Conservation (phyloP, 768 basidiomycete species). For the Lentinula detonsa region DNA sequence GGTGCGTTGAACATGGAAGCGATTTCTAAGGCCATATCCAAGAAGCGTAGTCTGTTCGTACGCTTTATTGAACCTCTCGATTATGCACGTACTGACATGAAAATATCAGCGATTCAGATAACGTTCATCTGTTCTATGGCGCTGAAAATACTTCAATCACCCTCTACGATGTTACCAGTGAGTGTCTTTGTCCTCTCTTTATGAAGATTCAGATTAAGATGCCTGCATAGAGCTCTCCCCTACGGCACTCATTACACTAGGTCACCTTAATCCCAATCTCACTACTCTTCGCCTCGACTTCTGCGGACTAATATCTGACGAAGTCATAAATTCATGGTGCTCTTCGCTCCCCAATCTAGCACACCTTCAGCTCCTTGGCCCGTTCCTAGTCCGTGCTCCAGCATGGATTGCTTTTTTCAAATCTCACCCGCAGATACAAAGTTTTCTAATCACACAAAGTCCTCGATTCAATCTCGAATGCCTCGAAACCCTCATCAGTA, state of each 20-base stretch:
- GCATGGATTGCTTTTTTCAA: constrained; percentile 77
- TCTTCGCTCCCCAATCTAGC: constrained; percentile 59
- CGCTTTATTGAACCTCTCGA: constrained; percentile 3
- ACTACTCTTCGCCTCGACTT: constrained; percentile 73
- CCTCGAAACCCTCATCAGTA: constrained; percentile 51
- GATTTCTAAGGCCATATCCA: constrained; percentile 77
- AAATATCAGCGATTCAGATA: constrained; percentile 53
- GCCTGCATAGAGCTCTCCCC: constrained; percentile 54
- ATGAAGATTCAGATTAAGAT: neutral
- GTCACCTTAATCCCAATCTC: constrained; percentile 80
- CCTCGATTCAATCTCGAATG: constrained; percentile 79
- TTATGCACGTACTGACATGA: neutral
- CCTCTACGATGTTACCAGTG: constrained; percentile 89
- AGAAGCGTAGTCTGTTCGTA: constrained; percentile 75
- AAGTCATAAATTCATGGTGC: constrained; percentile 53
- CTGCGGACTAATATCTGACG: constrained; percentile 76
- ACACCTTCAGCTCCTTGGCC: constrained; percentile 77
- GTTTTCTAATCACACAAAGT: constrained; percentile 78
- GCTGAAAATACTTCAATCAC: constrained; percentile 58
- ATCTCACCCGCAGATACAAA: constrained; percentile 53
- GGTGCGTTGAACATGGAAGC: constrained; percentile 79
- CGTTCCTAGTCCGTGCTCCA: constrained; percentile 71
- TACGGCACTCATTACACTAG: constrained; percentile 62
- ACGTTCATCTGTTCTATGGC: constrained; percentile 82
- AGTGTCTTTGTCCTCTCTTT: constrained; percentile 18